Base-by-base conservation (phyloP, 106 monocot genomes). In the Apostasia ramifera region DNA sequence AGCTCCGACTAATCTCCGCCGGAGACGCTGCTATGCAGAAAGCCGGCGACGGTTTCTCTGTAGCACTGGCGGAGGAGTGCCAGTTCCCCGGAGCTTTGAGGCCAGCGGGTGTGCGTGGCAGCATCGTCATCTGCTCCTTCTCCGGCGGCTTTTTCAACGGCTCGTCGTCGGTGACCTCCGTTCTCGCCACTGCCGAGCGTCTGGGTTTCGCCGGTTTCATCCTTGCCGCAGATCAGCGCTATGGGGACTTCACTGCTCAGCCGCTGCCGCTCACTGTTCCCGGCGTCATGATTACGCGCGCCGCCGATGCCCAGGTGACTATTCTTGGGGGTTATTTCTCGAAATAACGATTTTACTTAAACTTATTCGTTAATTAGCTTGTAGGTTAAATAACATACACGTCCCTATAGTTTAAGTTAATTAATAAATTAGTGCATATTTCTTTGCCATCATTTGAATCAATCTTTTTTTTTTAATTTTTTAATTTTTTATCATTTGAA, bases 71-170 rank as follows among this genome's bases (percentile, higher is more conserved):
- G 1, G 82, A 87, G 13, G 90, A 94, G 66, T 94, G 87, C 79
- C 90, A 90, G 44, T 47, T 79, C 15, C 47, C 80, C 45, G 82
- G 76, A 10, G 63, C 80, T 2, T 67, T 90, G 40, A 55, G 80
- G 8, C 65, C 77, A 0, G 49, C 15, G 0, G 44, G 52, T 40
- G 84, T 87, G 59, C 11, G 53, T 5, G 85, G 81, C 55, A 74
- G 78, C 53, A 79, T 94, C 5, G 86, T 94, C 10, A 71, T 94
- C 59, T 94, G 90, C 76, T 81, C 63, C 55, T 90, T 87, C 82
- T 82, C 86, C 0, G 38, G 45, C 5, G 89, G 89, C 13, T 94
- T 94, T 56, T 48, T 57, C 60, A 80, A 75, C 15, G 87, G 90
- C 2, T 78, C 71, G 6, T 90, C 94, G 3, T 77, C 70, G 1